Evolutionary conservation across 768 basidiomycete species (phyloP).

Genomic region (Panus rudis): DNA sequence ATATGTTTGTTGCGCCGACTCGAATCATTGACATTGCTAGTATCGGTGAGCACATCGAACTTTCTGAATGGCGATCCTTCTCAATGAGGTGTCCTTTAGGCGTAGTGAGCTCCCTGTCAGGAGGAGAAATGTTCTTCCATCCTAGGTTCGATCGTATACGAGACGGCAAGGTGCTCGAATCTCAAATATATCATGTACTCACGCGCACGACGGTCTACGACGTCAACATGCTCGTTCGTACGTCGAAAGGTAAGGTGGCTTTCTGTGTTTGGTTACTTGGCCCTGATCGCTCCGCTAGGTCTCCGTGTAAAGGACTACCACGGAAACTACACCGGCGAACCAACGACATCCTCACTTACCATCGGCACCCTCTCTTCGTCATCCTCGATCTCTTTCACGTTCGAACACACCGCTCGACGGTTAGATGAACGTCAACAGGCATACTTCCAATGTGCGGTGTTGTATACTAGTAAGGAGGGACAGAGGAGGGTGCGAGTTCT

Average conservation of each 20-base stretch:
- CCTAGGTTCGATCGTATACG: conserved; percentile 75
- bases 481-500: conserved; percentile 77
- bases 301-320: conserved; percentile 58
- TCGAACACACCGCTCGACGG: conserved; percentile 19
- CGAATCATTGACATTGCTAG: conserved; percentile 83
- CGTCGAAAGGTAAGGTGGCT: conserved; percentile 62
- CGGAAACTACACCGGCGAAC: conserved; percentile 74
- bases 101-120: conserved; percentile 61
- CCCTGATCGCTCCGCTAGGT: conserved; percentile 30
- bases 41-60: conserved; percentile 45
- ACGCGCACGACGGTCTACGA: conserved; percentile 71
- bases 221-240: conserved; percentile 74
- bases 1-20: conserved; percentile 76
- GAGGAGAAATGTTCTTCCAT: conserved; percentile 88
- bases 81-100: conserved; percentile 35
- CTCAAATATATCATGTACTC: conserved; percentile 69
- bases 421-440: conserved; percentile 69
- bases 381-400: conserved; percentile 66
- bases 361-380: conserved; percentile 65
- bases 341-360: conserved; percentile 67
- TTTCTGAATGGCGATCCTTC: neutral
- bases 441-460: conserved; percentile 77
- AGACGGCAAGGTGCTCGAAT: conserved; percentile 58
- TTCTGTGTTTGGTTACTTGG: conserved; percentile 3
- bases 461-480: conserved; percentile 78